phyloP scores from a whole-genome alignment of 768 basidiomycete species.

The Tylopilus sp. region DNA sequence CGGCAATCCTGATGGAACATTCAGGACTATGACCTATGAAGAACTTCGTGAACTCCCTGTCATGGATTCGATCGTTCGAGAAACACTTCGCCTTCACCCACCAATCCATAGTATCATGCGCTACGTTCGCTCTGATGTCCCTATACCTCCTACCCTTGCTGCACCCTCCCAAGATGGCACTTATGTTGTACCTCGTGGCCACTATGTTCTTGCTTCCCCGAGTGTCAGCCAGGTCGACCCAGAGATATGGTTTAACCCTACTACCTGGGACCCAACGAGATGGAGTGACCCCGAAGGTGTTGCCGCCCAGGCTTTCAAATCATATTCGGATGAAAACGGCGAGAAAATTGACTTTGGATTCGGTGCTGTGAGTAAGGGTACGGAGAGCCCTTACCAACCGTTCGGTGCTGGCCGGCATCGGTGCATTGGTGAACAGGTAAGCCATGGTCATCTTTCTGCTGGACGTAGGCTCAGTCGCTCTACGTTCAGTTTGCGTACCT shows the following conservation, averaged over 20 bases:
- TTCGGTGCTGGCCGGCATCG: conserved; percentile 97
- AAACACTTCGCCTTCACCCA: conserved; percentile 90
- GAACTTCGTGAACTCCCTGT: conserved; percentile 80
- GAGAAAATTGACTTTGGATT: conserved; percentile 97
- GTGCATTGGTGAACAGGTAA: conserved; percentile 87
- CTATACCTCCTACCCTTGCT: conserved; percentile 76
- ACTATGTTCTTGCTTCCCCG: conserved; percentile 87
- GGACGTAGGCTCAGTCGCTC: conserved; percentile 1
- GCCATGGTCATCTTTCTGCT: conserved; percentile 11
- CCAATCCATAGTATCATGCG: conserved; percentile 97
- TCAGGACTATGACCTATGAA: conserved; percentile 81
- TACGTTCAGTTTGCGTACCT: conserved; percentile 80
- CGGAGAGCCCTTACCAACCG: conserved; percentile 93
- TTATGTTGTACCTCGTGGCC: conserved; percentile 86
- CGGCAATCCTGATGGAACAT: conserved; percentile 71
- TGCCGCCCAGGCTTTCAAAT: conserved; percentile 72
- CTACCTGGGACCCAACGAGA: conserved; percentile 72
- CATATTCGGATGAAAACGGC: conserved; percentile 69
- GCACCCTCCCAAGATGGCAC: conserved; percentile 69
- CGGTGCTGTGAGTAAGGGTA: conserved; percentile 93
- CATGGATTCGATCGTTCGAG: conserved; percentile 87
- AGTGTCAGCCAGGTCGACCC: conserved; percentile 88
- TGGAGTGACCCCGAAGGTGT: conserved; percentile 87
- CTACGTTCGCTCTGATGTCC: conserved; percentile 81
- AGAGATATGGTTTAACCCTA: conserved; percentile 69